Conservation (phyloP, 2,329 filamentous ascomycete genomes). For the Fusarium beomiforme region DNA sequence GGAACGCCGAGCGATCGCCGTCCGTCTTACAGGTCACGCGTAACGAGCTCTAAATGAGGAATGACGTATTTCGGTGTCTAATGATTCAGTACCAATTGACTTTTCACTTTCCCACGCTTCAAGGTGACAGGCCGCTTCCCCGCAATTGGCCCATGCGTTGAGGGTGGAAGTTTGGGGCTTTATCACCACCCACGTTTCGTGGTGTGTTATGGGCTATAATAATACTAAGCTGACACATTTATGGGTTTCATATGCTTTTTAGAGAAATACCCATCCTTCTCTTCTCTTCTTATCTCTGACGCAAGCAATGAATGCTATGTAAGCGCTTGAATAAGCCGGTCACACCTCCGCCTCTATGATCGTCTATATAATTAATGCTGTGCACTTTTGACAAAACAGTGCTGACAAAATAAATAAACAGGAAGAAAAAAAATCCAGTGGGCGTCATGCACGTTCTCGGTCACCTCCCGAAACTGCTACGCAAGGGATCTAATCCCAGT, state of each 20-base stretch:
- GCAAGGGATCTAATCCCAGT: conserved; percentile 15
- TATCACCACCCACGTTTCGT: conserved; percentile 15
- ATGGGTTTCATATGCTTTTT: background rate
- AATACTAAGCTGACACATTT: conserved; percentile 14
- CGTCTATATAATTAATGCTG: background rate
- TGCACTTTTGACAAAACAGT: background rate
- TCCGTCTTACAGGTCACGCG: conserved; percentile 4
- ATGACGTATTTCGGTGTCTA: conserved; percentile 29
- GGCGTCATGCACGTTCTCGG: conserved; percentile 30
- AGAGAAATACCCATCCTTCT: background rate
- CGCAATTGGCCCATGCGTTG: conserved; percentile 12
- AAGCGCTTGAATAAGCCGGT: background rate
- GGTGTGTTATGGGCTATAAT: conserved; percentile 2
- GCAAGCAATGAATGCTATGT: background rate
- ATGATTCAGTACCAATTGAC: conserved; percentile 19
- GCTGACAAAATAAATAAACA: conserved; percentile 4
- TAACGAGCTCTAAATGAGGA: background rate
- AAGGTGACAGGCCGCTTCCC: conserved; percentile 14
- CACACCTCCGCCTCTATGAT: background rate
- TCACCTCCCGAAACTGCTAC: conserved; percentile 35
- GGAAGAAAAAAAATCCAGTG: background rate
- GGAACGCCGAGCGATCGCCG: conserved; percentile 32
- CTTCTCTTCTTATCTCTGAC: background rate
- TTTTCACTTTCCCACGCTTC: background rate
- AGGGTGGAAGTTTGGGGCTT: background rate